A percentile compares a stretch with the other conserved stretches of the same genome.
phyloP scores from a whole-genome alignment of 306 rosid species.

The Cicer arietinum region DNA sequence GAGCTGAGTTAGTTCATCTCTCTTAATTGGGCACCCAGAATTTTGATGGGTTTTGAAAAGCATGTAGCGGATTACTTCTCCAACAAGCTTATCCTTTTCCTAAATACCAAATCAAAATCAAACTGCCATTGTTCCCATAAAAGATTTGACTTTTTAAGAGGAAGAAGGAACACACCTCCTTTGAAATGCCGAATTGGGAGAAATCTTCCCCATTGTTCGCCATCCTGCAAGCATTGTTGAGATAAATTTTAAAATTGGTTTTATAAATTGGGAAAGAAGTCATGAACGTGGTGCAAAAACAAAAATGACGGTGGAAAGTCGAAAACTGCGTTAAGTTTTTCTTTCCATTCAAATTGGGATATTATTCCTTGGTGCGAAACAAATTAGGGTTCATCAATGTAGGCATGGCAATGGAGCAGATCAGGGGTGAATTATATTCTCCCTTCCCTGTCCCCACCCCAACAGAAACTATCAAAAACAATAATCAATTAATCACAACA shows the following conservation, averaged over 20 bases:
- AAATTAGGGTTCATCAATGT: too few species aligned
- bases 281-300: neutral
- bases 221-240: constrained; percentile 53
- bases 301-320: neutral
- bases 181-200: constrained; percentile 69
- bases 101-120: constrained; percentile 33
- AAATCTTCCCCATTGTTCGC: constrained; percentile 53
- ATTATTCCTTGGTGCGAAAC: too few species aligned
- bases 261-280: neutral
- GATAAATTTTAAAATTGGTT: neutral
- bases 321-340: too few species aligned
- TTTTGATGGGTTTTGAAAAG: constrained; percentile 82
- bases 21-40: constrained; percentile 82
- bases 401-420: too few species aligned
- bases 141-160: neutral
- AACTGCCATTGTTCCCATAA: neutral
- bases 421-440: too few species aligned
- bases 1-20: constrained; percentile 88
- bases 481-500: too few species aligned
- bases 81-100: constrained; percentile 93
- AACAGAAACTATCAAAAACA: too few species aligned
- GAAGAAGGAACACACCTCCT: constrained; percentile 54
- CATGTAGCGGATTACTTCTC: constrained; percentile 77
- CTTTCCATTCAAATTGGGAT: too few species aligned
- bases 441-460: too few species aligned